A percentile compares a stretch with the other conserved stretches of the same genome.
phyloP scores from a whole-genome alignment of 2,329 filamentous ascomycete genomes.

The Epicoccum sorghinum region DNA sequence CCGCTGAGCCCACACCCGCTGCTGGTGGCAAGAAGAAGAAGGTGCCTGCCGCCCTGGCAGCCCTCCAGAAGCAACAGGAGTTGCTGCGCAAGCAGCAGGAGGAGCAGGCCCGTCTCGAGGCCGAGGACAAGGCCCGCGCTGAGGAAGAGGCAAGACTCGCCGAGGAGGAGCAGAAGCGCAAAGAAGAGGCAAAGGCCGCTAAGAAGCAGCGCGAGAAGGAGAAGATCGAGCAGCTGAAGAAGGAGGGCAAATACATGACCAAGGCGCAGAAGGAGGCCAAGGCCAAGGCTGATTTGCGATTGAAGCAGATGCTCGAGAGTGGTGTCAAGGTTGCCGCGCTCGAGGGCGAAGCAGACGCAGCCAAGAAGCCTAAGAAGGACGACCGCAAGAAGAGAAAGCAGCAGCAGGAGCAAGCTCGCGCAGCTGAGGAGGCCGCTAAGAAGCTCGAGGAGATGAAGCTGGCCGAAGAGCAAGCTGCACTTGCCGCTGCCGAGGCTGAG shows the following conservation, averaged over 20 bases:
- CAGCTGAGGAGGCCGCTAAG: slow-evolving; percentile 62
- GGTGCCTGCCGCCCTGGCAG: slow-evolving; percentile 73
- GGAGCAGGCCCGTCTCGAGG: slow-evolving; percentile 62
- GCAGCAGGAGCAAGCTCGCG: slow-evolving; percentile 59
- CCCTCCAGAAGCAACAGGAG: slow-evolving; percentile 83
- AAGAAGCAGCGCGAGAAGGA: slow-evolving; percentile 90
- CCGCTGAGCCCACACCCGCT: slow-evolving; percentile 41
- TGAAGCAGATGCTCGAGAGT: slow-evolving; percentile 84
- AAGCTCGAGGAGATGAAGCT: slow-evolving; percentile 61
- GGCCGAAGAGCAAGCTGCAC: slow-evolving; percentile 72
- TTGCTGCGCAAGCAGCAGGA: slow-evolving; percentile 71
- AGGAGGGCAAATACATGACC: slow-evolving; percentile 84
- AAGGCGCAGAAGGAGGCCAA: slow-evolving; percentile 86
- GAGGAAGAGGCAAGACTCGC: slow-evolving; percentile 70
- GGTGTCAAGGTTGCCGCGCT: slow-evolving; percentile 67
- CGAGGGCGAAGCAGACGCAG: slow-evolving; percentile 70
- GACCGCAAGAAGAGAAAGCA: slow-evolving; percentile 77
- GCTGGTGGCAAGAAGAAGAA: slow-evolving; percentile 84
- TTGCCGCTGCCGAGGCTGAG: slow-evolving; percentile 77
- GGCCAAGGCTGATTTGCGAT: slow-evolving; percentile 75
- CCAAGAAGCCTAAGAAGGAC: slow-evolving; percentile 79
- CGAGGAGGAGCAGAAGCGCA: slow-evolving; percentile 71
- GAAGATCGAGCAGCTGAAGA: slow-evolving; percentile 84
- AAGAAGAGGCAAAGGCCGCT: slow-evolving; percentile 73
- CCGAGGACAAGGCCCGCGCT: slow-evolving; percentile 68